Percentiles rank a stretch among this genome's conserved stretches.
Evolutionary conservation across 768 basidiomycete species (phyloP).

Genomic region (Phlebiopsis flavidoalba): DNA sequence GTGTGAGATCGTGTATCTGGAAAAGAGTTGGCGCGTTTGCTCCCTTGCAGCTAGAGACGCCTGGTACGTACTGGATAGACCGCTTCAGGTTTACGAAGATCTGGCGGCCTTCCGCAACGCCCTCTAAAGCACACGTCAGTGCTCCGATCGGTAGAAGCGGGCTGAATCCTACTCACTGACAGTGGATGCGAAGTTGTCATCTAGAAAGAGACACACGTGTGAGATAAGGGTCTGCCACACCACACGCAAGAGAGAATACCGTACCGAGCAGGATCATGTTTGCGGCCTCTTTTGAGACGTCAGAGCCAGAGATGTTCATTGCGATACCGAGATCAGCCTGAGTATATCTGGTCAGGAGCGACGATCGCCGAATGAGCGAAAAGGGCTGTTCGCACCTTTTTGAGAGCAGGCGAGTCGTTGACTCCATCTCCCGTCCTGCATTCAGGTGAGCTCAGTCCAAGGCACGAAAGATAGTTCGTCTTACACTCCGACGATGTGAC

Average conservation of each 20-base stretch:
- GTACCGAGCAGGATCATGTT: constrained; percentile 68
- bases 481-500: constrained; percentile 70
- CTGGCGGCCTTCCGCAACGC: constrained; percentile 62
- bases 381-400: constrained; percentile 33
- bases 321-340: constrained; percentile 68
- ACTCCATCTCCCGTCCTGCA: constrained; percentile 65
- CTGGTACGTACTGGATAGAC: constrained; percentile 51
- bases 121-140: constrained; percentile 34
- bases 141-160: background rate
- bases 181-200: constrained; percentile 70
- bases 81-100: constrained; percentile 70
- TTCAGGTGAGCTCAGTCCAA: background rate
- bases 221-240: background rate
- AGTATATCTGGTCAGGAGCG: background rate
- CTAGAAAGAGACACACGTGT: constrained; percentile 21
- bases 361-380: background rate
- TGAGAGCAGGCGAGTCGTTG: constrained; percentile 67
- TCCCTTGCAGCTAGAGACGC: background rate
- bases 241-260: background rate
- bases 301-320: constrained; percentile 72
- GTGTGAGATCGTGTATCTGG: constrained; percentile 59
- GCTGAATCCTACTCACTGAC: constrained; percentile 43
- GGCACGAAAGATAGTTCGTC: constrained; percentile 20
- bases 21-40: background rate
- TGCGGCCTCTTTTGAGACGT: constrained; percentile 70